These are phyloP conservation scores for Polymyxa betae DNA, from an alignment of 208 protist genomes.

Conservation along the genomic window DNA sequence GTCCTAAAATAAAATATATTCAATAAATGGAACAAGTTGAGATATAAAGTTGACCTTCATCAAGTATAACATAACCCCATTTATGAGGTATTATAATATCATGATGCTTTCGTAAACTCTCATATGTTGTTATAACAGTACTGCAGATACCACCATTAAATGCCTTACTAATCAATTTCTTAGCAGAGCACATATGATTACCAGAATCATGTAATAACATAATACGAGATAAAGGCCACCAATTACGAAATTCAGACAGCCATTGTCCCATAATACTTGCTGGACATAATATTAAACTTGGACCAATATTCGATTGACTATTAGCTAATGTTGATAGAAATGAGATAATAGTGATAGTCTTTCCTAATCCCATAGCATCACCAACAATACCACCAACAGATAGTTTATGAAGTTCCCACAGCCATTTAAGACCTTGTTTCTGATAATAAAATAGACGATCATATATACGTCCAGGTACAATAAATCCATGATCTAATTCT, in stretches of 20 bases:
- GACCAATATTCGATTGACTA: slow-evolving; percentile 74
- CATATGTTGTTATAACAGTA: slow-evolving; percentile 88
- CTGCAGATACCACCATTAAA: neutral
- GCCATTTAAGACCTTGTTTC: slow-evolving; percentile 86
- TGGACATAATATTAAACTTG: slow-evolving; percentile 81
- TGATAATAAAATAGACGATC: slow-evolving; percentile 71
- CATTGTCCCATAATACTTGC: slow-evolving; percentile 72
- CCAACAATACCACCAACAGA: slow-evolving; percentile 78
- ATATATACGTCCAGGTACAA: slow-evolving; percentile 71
- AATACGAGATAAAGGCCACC: slow-evolving; percentile 78
- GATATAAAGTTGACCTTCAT: slow-evolving; percentile 68
- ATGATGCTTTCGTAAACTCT: slow-evolving; percentile 73
- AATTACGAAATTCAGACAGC: slow-evolving; percentile 87
- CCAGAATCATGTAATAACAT: slow-evolving; percentile 82
- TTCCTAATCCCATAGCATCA: slow-evolving; percentile 81
- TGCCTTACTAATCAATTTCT: neutral
- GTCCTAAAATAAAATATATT: slow-evolving; percentile 4
- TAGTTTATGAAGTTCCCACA: slow-evolving; percentile 88
- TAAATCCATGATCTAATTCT: slow-evolving; percentile 52
- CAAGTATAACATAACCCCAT: slow-evolving; percentile 93
- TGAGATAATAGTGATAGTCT: slow-evolving; percentile 88
- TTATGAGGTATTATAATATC: slow-evolving; percentile 59
- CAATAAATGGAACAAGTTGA: neutral
- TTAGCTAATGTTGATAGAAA: slow-evolving; percentile 82
- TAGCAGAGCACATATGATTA: neutral